Evolutionary conservation across 2,329 filamentous ascomycete species (phyloP).

Genomic region (Clathrospora elynae): DNA sequence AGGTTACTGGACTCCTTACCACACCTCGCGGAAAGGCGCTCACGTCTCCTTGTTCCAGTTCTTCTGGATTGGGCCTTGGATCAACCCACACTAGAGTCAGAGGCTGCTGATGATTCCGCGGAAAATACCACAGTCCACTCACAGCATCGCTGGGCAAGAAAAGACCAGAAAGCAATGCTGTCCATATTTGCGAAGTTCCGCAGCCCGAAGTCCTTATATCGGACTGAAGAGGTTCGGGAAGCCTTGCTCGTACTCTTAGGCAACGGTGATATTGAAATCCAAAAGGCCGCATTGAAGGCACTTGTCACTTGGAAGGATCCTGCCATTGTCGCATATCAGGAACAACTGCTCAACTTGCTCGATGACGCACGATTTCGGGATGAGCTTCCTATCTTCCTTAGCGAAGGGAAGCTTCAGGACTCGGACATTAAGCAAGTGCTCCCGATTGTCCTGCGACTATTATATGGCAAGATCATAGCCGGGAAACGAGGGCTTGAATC

Average conservation of each 20-base stretch:
- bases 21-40: slow-evolving; percentile 80
- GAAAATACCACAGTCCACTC: slow-evolving; percentile 22
- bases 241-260: slow-evolving; percentile 76
- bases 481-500: slow-evolving; percentile 81
- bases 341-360: slow-evolving; percentile 82
- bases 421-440: slow-evolving; percentile 76
- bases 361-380: slow-evolving; percentile 93
- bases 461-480: slow-evolving; percentile 89
- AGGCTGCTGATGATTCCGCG: background rate
- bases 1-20: slow-evolving; percentile 77
- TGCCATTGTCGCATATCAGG: slow-evolving; percentile 76
- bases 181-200: slow-evolving; percentile 80
- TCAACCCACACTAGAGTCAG: slow-evolving; percentile 15
- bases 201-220: slow-evolving; percentile 85
- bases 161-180: slow-evolving; percentile 83
- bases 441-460: slow-evolving; percentile 81
- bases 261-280: slow-evolving; percentile 89
- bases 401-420: slow-evolving; percentile 68
- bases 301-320: slow-evolving; percentile 88
- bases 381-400: slow-evolving; percentile 87
- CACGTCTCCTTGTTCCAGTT: slow-evolving; percentile 81
- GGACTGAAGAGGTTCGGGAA: slow-evolving; percentile 73
- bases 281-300: slow-evolving; percentile 81
- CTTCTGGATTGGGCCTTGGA: slow-evolving; percentile 75
- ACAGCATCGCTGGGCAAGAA: slow-evolving; percentile 65